Evolutionary conservation across 768 basidiomycete species (phyloP), one percentile per base, ranked within the genome.

Genomic region (Tylopilus balloui): DNA sequence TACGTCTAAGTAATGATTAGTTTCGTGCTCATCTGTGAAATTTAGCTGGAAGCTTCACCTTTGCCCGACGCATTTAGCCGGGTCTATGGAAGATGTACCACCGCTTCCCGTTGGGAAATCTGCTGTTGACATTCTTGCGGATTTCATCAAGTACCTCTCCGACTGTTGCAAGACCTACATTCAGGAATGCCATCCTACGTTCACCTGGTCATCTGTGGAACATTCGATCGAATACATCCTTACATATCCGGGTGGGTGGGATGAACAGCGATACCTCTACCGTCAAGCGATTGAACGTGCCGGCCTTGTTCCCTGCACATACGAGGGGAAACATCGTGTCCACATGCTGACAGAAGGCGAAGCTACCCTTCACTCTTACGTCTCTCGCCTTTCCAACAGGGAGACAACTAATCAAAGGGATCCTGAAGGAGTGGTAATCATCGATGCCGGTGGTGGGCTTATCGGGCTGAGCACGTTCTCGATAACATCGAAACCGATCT

Each of bases 161-260:
- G 0, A 29, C 6, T 62, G 59, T 17, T 47, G 49, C 36, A 52
- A 42, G 10, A 45, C 19, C 5, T 66, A 42, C 9, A 42, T 42
- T 25, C 34, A 47, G 17, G 58, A 52, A 17, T 42, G 37, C 17
- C 49, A 66, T 21, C 55, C 66, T 6, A 27, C 39, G 12, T 34
- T 45, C 11, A 31, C 48, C 11, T 65, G 59, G 60, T 32, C 43
- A 24, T 48, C 60, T 3, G 6, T 56, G 3, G 44, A 58, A 31
- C 32, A 45, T 23, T 39, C 49, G 13, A 56, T 51, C 24, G 52
- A 59, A 10, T 57, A 60, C 14, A 55, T 65, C 7, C 49, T 64
- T 14, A 57, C 61, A 5, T 55, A 62, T 39, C 64, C 64, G 7
- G 64, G 64, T 31, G 63, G 63, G 6, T 65, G 64, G 64, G 62